Evolutionary conservation across 2,329 filamentous ascomycete species (phyloP).

Genomic region (Nannizzia gypsea): DNA sequence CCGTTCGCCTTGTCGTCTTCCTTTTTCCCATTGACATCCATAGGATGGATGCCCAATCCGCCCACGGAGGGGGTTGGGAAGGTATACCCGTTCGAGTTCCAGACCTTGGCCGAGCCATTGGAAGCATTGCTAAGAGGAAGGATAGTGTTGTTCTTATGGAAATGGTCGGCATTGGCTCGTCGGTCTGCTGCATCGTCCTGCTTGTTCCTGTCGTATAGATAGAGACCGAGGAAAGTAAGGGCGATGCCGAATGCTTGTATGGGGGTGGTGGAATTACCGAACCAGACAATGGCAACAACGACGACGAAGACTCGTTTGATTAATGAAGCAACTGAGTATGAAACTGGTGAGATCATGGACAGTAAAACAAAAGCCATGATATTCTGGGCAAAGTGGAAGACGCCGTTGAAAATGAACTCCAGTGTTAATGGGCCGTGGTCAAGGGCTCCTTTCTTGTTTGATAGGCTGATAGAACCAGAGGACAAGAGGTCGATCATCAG

Average conservation of each 20-base stretch:
- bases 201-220: slow-evolving; percentile 87
- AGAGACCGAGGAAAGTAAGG: slow-evolving; percentile 83
- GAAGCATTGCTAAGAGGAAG: slow-evolving; percentile 50
- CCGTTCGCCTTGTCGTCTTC: slow-evolving; percentile 37
- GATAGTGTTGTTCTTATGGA: slow-evolving; percentile 50
- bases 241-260: slow-evolving; percentile 75
- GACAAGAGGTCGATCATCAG: slow-evolving; percentile 66
- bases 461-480: slow-evolving; percentile 67
- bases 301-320: slow-evolving; percentile 98
- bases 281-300: slow-evolving; percentile 89
- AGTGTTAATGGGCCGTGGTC: slow-evolving; percentile 51
- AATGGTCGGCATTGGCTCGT: slow-evolving; percentile 53
- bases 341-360: slow-evolving; percentile 89
- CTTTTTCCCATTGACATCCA: slow-evolving; percentile 23
- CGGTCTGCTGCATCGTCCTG: slow-evolving; percentile 80
- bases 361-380: slow-evolving; percentile 88
- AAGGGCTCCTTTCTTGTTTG: slow-evolving; percentile 62
- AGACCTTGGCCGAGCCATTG: slow-evolving; percentile 25
- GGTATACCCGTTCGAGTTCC: slow-evolving; percentile 28
- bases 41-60: slow-evolving; percentile 3
- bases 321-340: slow-evolving; percentile 88
- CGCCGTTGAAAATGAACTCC: slow-evolving; percentile 96
- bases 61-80: slow-evolving; percentile 20
- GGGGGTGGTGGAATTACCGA: slow-evolving; percentile 73
- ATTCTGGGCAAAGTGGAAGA: slow-evolving; percentile 93